Evolutionary conservation across 371 early-diverging fungal species (phyloP), one percentile per base, ranked within the genome.

Genomic region (Actinomortierella ambigua): DNA sequence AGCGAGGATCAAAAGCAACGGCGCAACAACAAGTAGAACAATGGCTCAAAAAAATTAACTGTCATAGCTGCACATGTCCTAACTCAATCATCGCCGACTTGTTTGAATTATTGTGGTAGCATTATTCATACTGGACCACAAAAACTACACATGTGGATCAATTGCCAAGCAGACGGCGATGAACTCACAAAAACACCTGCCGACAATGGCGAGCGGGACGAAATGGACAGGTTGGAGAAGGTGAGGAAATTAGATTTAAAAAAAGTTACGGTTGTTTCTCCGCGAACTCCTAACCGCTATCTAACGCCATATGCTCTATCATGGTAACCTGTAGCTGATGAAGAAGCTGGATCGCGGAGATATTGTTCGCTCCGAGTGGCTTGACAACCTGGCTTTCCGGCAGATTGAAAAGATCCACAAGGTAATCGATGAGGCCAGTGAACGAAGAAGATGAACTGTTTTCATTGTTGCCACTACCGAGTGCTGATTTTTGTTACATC

Each of bases 211-310:
- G 58, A 75, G 14, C 63, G 71, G 23, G 82, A 84, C 20, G 93
- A 92, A 65, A 92, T 94, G 90, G 93, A 94, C 69, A 85, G 91
- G 53, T 68, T 95, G 50, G 95, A 94, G 75, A 92, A 92, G 82
- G 93, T 91, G 53, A 11, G 50, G 17, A 50, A n/a, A 27, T 17
- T 3, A 1, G n/a, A n/a, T n/a, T n/a, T n/a, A n/a, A n/a, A n/a
- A n/a, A n/a, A n/a, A n/a, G n/a, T n/a, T n/a, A n/a, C 2, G 51
- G 7, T 53, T 5, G 3, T n/a, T 9, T 13, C 9, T 26, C 18
- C 17, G 28, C 18, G 17, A 20, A 53, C 22, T 46, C 18, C 44
- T 52, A 24, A 13, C n/a, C 34, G 26, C 15, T 46, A 23, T 24
- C n/a, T n/a, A n/a, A n/a, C n/a, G n/a, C n/a, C n/a, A n/a, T 49